phyloP scores from a whole-genome alignment of 1,284 basidiomycete species.

The Papiliotrema terrestris region DNA sequence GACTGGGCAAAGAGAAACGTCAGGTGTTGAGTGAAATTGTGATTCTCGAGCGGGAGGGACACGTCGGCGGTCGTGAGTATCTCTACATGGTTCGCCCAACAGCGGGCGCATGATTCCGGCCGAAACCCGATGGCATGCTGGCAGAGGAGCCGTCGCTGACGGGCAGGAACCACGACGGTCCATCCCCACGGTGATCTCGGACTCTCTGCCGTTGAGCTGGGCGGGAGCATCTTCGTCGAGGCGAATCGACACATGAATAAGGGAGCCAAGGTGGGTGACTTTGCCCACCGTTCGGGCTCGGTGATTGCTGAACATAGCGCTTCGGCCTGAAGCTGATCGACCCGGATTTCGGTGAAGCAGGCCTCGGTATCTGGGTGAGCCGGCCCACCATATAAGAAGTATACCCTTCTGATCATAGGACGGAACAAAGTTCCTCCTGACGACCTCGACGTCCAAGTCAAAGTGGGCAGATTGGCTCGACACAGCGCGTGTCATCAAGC shows the following conservation, averaged over 20 bases:
- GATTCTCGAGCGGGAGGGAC: constrained; percentile 70
- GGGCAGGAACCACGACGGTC: constrained; percentile 64
- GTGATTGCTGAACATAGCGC: constrained; percentile 46
- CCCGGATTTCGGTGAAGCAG: constrained; percentile 50
- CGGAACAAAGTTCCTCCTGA: constrained; percentile 67
- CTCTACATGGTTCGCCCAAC: no score
- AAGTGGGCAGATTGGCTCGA: constrained; percentile 60
- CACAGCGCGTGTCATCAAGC: constrained; percentile 65
- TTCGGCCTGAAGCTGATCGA: constrained; percentile 66
- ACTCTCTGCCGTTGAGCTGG: constrained; percentile 68
- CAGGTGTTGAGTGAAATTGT: constrained; percentile 64
- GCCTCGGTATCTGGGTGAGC: constrained; percentile 39
- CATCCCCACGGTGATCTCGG: constrained; percentile 68
- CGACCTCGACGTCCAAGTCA: constrained; percentile 51
- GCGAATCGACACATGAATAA: constrained; percentile 79
- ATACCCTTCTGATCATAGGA: constrained; percentile 58
- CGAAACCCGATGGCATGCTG: neutral
- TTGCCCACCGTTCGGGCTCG: constrained; percentile 58
- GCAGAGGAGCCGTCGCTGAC: neutral
- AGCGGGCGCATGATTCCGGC: neutral
- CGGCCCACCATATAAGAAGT: neutral
- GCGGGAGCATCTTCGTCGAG: constrained; percentile 82
- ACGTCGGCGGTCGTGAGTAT: constrained; percentile 77
- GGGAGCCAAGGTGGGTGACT: constrained; percentile 71
- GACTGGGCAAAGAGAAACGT: constrained; percentile 54